Conservation (phyloP, 1,284 basidiomycete genomes). For the Gymnopus androsaceus region DNA sequence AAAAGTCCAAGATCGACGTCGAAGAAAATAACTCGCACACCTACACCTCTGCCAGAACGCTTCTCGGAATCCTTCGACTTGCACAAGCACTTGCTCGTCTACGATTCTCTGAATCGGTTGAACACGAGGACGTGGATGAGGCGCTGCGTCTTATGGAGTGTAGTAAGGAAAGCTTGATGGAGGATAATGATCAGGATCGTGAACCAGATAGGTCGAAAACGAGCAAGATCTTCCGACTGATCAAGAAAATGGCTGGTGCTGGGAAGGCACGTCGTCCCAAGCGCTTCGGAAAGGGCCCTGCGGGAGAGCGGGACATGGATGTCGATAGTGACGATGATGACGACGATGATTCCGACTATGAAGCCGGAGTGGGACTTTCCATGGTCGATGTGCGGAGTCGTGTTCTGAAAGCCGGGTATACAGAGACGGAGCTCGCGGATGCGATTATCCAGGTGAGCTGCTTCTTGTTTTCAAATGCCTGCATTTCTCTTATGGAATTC, state of each 20-base stretch:
- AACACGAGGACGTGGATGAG: conserved; percentile 91
- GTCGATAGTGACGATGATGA: conserved; percentile 63
- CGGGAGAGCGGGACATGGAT: conserved; percentile 69
- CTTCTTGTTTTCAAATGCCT: background rate
- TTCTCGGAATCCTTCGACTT: conserved; percentile 92
- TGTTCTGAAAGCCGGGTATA: conserved; percentile 85
- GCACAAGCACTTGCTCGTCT: conserved; percentile 94
- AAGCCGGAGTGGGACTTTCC: conserved; percentile 54
- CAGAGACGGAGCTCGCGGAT: conserved; percentile 86
- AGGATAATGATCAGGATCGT: conserved; percentile 71
- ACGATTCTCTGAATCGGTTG: conserved; percentile 80
- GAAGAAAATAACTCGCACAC: conserved; percentile 87
- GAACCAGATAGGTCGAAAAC: conserved; percentile 78
- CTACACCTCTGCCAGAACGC: conserved; percentile 96
- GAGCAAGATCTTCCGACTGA: conserved; percentile 85
- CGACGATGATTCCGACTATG: conserved; percentile 63
- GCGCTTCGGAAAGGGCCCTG: conserved; percentile 67
- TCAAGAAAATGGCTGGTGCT: conserved; percentile 79
- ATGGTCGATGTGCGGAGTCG: conserved; percentile 86
- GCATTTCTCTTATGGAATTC: background rate
- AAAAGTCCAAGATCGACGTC: conserved; percentile 90
- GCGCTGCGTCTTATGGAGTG: conserved; percentile 96
- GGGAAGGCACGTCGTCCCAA: conserved; percentile 36
- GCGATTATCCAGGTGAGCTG: conserved; percentile 72
- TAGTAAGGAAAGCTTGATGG: conserved; percentile 87